These are phyloP conservation scores for Sarocladium brachiariae DNA, from an alignment of 2,329 filamentous ascomycete genomes.

Conservation along the genomic window DNA sequence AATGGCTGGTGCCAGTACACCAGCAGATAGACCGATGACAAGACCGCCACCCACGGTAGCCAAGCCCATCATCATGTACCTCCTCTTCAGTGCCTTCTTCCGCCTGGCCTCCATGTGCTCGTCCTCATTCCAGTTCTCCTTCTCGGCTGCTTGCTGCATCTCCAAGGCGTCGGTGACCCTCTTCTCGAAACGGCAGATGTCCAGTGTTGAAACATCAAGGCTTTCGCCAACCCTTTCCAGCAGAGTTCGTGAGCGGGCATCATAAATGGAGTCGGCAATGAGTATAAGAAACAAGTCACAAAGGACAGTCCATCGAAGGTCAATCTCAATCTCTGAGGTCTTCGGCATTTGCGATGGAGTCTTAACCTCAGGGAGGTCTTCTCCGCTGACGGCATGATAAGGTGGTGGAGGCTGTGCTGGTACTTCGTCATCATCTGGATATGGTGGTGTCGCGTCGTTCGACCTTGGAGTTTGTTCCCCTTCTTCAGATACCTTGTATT, in stretches of 20 bases:
- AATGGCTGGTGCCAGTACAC: slow-evolving; percentile 85
- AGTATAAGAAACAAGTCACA: slow-evolving; percentile 93
- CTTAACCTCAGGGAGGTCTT: slow-evolving; percentile 71
- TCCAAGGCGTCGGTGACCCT: slow-evolving; percentile 92
- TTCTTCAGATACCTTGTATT: not conserved
- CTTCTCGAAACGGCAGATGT: slow-evolving; percentile 96
- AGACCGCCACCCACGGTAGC: slow-evolving; percentile 92
- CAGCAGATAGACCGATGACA: slow-evolving; percentile 91
- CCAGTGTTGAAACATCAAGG: slow-evolving; percentile 78
- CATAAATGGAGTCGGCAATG: slow-evolving; percentile 94
- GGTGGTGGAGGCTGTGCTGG: slow-evolving; percentile 47
- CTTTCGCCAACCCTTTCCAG: slow-evolving; percentile 76
- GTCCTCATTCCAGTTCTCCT: slow-evolving; percentile 96
- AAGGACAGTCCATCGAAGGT: slow-evolving; percentile 92
- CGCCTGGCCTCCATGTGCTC: slow-evolving; percentile 84
- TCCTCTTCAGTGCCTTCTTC: slow-evolving; percentile 72
- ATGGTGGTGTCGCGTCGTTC: not conserved
- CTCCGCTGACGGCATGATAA: slow-evolving; percentile 56
- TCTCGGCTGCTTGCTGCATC: slow-evolving; percentile 91
- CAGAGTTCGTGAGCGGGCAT: slow-evolving; percentile 76
- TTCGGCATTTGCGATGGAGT: slow-evolving; percentile 76
- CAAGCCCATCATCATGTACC: slow-evolving; percentile 92
- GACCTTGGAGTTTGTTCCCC: not conserved
- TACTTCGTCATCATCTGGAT: slow-evolving; percentile 32
- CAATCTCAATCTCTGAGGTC: slow-evolving; percentile 84